Percentiles rank a stretch among this genome's conserved stretches.
Conservation (phyloP, 208 protist genomes). For the Acanthamoeba sp. region DNA sequence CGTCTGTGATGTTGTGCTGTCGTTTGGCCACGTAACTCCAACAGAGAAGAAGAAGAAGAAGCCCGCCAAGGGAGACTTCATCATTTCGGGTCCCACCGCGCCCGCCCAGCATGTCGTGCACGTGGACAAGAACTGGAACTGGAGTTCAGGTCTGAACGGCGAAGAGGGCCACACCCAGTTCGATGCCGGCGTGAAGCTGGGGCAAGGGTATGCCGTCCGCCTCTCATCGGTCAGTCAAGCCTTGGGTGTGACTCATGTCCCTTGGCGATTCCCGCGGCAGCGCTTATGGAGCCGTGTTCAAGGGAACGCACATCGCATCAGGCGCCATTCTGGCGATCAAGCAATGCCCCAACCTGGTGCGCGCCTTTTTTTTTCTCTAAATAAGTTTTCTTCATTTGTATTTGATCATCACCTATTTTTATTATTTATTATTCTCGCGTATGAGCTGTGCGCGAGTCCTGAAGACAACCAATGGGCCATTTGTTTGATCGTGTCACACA, state of each 20-base stretch:
- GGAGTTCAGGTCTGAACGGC: conserved; percentile 18
- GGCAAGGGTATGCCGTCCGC: background rate
- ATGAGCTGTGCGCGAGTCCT: too few relatives aligned
- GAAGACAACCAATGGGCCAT: background rate
- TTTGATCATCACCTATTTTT: too few relatives aligned
- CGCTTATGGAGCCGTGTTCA: conserved; percentile 38
- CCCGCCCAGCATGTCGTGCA: conserved; percentile 34
- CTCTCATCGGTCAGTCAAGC: too few relatives aligned
- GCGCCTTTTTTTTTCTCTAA: background rate
- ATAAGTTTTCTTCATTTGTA: too few relatives aligned
- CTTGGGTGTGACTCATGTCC: too few relatives aligned
- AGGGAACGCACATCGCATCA: conserved; percentile 55
- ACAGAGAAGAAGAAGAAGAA: conserved; percentile 31
- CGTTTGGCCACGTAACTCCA: background rate
- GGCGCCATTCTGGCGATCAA: conserved; percentile 42
- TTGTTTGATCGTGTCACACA: too few relatives aligned
- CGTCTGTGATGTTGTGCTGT: background rate
- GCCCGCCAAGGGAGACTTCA: background rate
- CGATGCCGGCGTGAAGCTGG: conserved; percentile 32
- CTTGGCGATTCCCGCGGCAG: too few relatives aligned
- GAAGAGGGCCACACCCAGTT: conserved; percentile 53
- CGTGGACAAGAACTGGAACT: conserved; percentile 44
- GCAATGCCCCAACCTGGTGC: conserved; percentile 47
- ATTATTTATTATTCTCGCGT: too few relatives aligned
- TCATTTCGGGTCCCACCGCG: conserved; percentile 46